Conservation (phyloP, 129 eudicot species). For the Rutidosis leptorrhynchoides region DNA sequence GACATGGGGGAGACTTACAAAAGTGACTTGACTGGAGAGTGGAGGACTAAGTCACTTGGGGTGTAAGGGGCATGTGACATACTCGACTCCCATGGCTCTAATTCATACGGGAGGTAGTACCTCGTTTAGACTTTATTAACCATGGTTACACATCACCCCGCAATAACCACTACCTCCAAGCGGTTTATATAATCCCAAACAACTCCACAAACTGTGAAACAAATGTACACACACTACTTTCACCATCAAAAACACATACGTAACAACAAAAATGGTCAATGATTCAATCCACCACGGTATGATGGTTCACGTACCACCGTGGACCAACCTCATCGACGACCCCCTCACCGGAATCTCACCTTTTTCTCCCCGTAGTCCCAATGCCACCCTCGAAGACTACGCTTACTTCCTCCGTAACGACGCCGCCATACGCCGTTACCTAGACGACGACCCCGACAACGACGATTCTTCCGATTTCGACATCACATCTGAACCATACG, state of each 20-base stretch:
- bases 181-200: conserved; percentile 52
- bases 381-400: conserved; percentile 44
- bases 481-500: conserved; percentile 39
- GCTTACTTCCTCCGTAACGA: conserved; percentile 43
- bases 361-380: conserved; percentile 32
- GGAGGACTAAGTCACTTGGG: too few relatives aligned
- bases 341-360: conserved; percentile 36
- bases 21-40: too few relatives aligned
- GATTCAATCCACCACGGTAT: conserved; percentile 43
- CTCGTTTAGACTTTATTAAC: too few relatives aligned
- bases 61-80: too few relatives aligned
- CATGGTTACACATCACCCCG: conserved; percentile 44
- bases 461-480: conserved; percentile 26
- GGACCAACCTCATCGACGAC: conserved; percentile 34
- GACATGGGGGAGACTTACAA: too few relatives aligned
- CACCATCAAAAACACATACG: conserved; percentile 8
- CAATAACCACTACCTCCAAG: conserved; percentile 39
- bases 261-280: conserved; percentile 49
- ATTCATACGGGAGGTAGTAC: too few relatives aligned
- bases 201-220: conserved; percentile 2
- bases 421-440: conserved; percentile 48
- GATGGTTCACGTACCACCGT: conserved; percentile 62
- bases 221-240: neutral
- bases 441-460: conserved; percentile 35
- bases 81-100: too few relatives aligned